phyloP scores from a whole-genome alignment of 805 yeast species.

The Zygoascus ofunaensis region DNA sequence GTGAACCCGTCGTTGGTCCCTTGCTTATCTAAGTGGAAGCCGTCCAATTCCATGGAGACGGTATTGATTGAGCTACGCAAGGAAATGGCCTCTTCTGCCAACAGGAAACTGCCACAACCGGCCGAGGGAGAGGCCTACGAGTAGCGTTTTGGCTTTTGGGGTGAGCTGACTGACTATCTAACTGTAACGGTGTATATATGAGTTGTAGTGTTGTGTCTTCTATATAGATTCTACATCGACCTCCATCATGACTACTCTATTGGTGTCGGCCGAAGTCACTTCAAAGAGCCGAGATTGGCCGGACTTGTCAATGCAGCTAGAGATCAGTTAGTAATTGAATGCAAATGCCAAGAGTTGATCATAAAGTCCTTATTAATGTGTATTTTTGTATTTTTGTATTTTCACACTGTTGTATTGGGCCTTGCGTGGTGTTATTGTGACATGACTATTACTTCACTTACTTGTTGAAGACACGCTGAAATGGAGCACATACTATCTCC shows the following conservation, averaged over 20 bases:
- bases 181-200: no score
- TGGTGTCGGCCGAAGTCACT: background rate
- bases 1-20: constrained; percentile 48
- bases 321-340: no score
- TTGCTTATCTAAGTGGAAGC: constrained; percentile 74
- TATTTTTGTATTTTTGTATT: no score
- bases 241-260: background rate
- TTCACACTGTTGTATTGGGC: no score
- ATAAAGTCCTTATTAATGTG: no score
- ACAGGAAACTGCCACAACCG: constrained; percentile 85
- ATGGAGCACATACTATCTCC: constrained; percentile 23
- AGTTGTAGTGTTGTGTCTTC: no score
- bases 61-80: constrained; percentile 76
- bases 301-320: background rate
- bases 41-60: constrained; percentile 90
- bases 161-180: background rate
- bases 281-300: background rate
- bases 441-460: no score
- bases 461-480: constrained; percentile 21
- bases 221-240: background rate
- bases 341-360: no score
- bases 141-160: background rate
- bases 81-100: constrained; percentile 75
- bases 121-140: constrained; percentile 70
- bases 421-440: no score